Evolutionary conservation across 2,329 filamentous ascomycete species (phyloP).

Genomic region (Verticillium longisporum): DNA sequence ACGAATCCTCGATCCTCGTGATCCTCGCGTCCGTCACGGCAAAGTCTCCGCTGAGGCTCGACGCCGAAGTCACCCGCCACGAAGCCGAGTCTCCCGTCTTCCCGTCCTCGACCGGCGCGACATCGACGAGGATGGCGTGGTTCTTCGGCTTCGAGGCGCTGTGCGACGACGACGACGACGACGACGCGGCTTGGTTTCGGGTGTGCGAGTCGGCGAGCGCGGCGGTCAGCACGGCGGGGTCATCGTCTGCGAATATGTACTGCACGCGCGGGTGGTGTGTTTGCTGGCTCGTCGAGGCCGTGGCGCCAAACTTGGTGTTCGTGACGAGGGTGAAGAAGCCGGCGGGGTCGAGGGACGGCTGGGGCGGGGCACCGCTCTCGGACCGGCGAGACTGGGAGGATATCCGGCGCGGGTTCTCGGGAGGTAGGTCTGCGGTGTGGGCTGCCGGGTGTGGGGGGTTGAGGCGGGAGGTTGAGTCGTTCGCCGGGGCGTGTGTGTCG

Average conservation of each 20-base stretch:
- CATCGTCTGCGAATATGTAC: conserved; percentile 92
- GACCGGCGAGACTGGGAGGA: neutral
- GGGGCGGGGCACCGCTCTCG: neutral
- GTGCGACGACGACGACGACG: conserved; percentile 14
- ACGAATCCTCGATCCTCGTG: conserved; percentile 30
- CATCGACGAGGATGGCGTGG: conserved; percentile 43
- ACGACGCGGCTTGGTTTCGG: conserved; percentile 13
- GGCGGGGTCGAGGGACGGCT: conserved; percentile 8
- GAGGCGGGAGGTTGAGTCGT: conserved; percentile 4
- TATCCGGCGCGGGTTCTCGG: neutral
- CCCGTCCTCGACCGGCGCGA: conserved; percentile 31
- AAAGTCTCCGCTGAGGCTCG: conserved; percentile 71
- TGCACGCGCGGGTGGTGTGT: conserved; percentile 81
- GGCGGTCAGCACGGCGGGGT: conserved; percentile 67
- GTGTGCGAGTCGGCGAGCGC: conserved; percentile 40
- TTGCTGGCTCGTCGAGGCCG: conserved; percentile 15
- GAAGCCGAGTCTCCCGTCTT: conserved; percentile 14
- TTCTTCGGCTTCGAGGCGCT: conserved; percentile 3
- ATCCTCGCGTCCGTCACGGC: conserved; percentile 44
- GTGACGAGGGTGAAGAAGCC: conserved; percentile 73
- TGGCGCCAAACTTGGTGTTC: conserved; percentile 60
- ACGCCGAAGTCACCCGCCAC: conserved; percentile 58
- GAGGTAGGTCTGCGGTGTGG: neutral
- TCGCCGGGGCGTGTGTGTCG: neutral
- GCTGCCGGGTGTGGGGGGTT: neutral